A percentile compares a stretch with the other conserved stretches of the same genome.
phyloP scores from a whole-genome alignment of 495 filamentous ascomycete genomes.

The Hypoxylon cercidicola region DNA sequence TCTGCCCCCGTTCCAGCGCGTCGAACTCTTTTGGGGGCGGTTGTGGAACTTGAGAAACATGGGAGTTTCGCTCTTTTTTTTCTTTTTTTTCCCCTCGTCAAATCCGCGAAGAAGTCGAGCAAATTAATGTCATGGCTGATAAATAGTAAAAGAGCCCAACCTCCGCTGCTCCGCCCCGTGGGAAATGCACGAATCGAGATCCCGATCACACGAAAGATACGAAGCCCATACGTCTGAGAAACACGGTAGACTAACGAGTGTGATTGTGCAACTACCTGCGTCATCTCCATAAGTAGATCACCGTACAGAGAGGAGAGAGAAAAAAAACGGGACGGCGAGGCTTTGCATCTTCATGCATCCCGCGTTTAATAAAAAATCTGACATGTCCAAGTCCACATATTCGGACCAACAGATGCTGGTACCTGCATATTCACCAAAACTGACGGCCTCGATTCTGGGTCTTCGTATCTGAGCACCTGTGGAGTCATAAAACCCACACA shows the following conservation, averaged over 20 bases:
- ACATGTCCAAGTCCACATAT: neutral
- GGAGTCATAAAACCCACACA: slow-evolving; percentile 8
- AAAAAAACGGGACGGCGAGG: slow-evolving; percentile 1
- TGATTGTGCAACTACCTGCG: slow-evolving; percentile 5
- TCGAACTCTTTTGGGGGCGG: neutral
- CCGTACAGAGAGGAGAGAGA: too few species aligned
- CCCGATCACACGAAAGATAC: slow-evolving; percentile 12
- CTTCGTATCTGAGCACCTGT: slow-evolving; percentile 28
- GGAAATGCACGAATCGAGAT: slow-evolving; percentile 25
- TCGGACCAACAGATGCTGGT: too few species aligned
- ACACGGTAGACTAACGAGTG: too few species aligned
- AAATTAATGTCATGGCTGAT: slow-evolving; percentile 11
- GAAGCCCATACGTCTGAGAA: neutral
- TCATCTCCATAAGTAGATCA: slow-evolving; percentile 11
- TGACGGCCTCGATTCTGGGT: neutral
- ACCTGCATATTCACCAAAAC: neutral
- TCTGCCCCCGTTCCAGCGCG: slow-evolving; percentile 24
- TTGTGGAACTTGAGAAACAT: too few species aligned
- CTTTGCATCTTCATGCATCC: neutral
- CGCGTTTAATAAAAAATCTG: neutral
- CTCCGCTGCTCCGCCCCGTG: neutral
- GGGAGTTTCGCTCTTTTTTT: too few species aligned
- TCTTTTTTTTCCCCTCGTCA: too few species aligned
- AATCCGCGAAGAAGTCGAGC: neutral
- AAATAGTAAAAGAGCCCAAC: slow-evolving; percentile 20